These are phyloP conservation scores for Pseudozyma tsukubaensis DNA, from an alignment of 1,284 basidiomycete genomes.

Conservation along the genomic window DNA sequence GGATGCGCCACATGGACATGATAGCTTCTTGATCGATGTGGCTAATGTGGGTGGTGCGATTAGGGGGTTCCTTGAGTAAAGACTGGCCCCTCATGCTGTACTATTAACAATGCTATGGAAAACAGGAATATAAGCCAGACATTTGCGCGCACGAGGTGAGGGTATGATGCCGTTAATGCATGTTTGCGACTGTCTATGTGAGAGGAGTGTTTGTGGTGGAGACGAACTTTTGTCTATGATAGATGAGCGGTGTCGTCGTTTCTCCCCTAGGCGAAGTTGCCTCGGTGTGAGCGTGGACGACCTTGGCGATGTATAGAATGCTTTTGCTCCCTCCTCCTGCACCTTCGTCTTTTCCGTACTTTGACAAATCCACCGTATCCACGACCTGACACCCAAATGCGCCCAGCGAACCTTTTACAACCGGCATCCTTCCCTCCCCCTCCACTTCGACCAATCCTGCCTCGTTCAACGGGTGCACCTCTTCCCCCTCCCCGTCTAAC, in stretches of 20 bases:
- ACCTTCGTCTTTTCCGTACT: not conserved
- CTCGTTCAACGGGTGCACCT: conserved; percentile 22
- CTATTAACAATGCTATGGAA: not conserved
- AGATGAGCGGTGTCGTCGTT: conserved; percentile 21
- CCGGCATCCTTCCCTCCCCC: conserved; percentile 2
- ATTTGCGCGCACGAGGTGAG: no score
- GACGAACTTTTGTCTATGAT: conserved; percentile 33
- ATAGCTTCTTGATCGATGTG: conserved; percentile 90
- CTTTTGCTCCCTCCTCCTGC: not conserved
- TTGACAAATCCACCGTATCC: conserved; percentile 16
- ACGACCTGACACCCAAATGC: conserved; percentile 33
- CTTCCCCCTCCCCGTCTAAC: not conserved
- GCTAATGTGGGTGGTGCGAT: conserved; percentile 83
- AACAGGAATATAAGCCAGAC: no score
- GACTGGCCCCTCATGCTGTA: not conserved
- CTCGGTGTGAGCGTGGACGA: conserved; percentile 17
- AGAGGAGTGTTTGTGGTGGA: not conserved
- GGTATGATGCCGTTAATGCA: no score
- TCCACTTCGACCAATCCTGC: conserved; percentile 8
- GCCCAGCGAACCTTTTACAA: conserved; percentile 13
- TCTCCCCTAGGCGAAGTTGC: not conserved
- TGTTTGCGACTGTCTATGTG: not conserved
- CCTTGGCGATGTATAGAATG: conserved; percentile 34
- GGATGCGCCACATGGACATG: conserved; percentile 93
- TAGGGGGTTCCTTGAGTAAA: conserved; percentile 75